Base-by-base conservation (phyloP, 2,329 filamentous ascomycete species). In the Penicillium sp. region DNA sequence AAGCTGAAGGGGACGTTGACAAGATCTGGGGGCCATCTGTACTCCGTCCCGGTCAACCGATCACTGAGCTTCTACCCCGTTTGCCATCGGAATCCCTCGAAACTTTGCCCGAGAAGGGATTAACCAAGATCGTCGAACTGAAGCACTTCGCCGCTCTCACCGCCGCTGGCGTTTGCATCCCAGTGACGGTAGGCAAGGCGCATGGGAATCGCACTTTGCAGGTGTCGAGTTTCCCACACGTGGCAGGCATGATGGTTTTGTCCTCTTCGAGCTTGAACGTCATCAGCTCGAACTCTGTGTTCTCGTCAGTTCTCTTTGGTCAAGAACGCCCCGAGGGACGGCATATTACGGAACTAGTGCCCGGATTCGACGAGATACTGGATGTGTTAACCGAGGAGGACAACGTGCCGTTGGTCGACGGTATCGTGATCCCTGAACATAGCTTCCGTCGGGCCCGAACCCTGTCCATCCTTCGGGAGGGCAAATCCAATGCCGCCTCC, bases 351-450 rank as follows among this genome's bases (percentile, higher is more conserved):
- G 81, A 88, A 25, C 74, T 98, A 29, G 86, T 98, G 25, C 91
- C 92, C 0, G 82, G 85, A 39, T 97, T 98, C 63, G 89, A 95
- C 69, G 86, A 84, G 56, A 84, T 95, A 39, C 75, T 98, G 43
- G 78, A 83, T 37, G 83, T 95, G 25, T 76, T 98, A 61, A 89
- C 83, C 4, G 87, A 95, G 47, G 89, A 96, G 65, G 91, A 98
- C 60, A 84, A 88, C 35, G 79, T 96, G 44, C 79, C 84, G 44
- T 76, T 97, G 24, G 80, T 87, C 9, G 93, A 98, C 68, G 93
- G 93, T n/a, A 91, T 96, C 62, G 91, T 98, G 13, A 87, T 98
- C 48, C 91, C 93, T 1, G 93, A 98, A 68, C 91, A 96, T 66
- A 95, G 89, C 64, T 97, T 98, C 72, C 84, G 93, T 50, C 85